Evolutionary conservation across 208 protist species (phyloP), one percentile per base, ranked within the genome.

Genomic region (Herpetomonas samuelpessoai): DNA sequence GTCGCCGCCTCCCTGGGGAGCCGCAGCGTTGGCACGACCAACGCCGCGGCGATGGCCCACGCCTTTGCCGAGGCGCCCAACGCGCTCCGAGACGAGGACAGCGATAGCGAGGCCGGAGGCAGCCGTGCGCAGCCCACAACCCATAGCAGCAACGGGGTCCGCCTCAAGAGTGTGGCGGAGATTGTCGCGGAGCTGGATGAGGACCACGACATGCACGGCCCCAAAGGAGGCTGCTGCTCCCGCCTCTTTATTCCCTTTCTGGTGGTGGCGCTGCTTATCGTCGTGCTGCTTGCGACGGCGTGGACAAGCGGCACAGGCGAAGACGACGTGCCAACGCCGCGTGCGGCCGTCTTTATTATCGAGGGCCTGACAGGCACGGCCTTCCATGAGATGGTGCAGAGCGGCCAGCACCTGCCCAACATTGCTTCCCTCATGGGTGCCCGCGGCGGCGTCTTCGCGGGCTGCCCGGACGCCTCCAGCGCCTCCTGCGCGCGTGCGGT

Each of bases 191-290:
- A 51, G 2, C 50, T 79, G 25, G 81, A 88, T 58, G 74, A 71
- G 62, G 79, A 88, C 30, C 60, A 83, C 30, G 62, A 77, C 38
- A 62, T 79, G 19, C 57, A 55, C 35, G 75, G 74, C 24, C 53
- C 58, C 12, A 77, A 76, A 60, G 74, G 79, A 41, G 72, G 77
- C 57, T 89, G 86, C 77, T 92, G 86, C 72, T 69, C 81, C 35
- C 68, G 72, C 22, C 51, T 91, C 22, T 88, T 87, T 48, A 68
- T 90, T 4, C 82, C 86, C 0, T 55, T 88, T 27, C 16, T 89
- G 3, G 66, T 76, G 7, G 22, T 71, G 3, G 58, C 35, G 26
- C 55, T 88, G 49, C 31, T 82, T 22, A 18, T 82, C 9, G 47
- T 65, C 12, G 31, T 81, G 60, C 54, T 84, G 28, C 21, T 47